Evolutionary conservation across 495 filamentous ascomycete species (phyloP), one percentile per base, ranked within the genome.

Genomic region (Parmelia sp.): DNA sequence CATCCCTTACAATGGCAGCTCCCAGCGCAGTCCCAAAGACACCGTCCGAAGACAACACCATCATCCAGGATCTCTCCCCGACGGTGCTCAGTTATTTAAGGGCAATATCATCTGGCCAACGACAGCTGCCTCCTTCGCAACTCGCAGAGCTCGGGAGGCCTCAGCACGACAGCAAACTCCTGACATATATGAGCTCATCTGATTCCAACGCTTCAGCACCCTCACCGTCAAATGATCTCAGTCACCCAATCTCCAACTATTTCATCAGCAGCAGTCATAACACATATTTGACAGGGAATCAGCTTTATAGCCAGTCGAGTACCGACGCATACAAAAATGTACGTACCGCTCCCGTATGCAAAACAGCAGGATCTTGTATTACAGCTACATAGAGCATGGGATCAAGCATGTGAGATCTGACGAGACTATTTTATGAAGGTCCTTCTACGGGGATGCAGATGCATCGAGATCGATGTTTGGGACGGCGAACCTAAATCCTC

Each of bases 401-500:
- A 15, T 12, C 9, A 49, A 15, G 39, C 29, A 40, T 35, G 2
- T 21, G 23, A 23, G 33, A 33, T 63, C 64, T 71, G 61, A 73
- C 63, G 17, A 58, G 44, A 53, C n/a, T n/a, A 60, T n/a, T 63
- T 35, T 33, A 17, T 15, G 25, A 44, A 88, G 84, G 84, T 83
- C 21, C 83, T 97, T 40, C 75, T 86, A 14, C 82, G 86, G 29
- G 91, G 93, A n/a, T 94, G 93, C 66, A 85, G 93, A 23, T 96
- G 91, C 65, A 90, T 97, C 59, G 93, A 97, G 76, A 91, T 97
- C 65, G 93, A 97, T 69, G 91, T 96, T 11, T 96, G 92, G 90
- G 90, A 97, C 72, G 93, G 92, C 17, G 84, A 91, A 47, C 62
- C 72, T 9, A 74, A 74, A 25, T 76, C 76, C 23, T 79, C 51